phyloP scores from a whole-genome alignment of 345 rosid species.

The Salix exigua region DNA sequence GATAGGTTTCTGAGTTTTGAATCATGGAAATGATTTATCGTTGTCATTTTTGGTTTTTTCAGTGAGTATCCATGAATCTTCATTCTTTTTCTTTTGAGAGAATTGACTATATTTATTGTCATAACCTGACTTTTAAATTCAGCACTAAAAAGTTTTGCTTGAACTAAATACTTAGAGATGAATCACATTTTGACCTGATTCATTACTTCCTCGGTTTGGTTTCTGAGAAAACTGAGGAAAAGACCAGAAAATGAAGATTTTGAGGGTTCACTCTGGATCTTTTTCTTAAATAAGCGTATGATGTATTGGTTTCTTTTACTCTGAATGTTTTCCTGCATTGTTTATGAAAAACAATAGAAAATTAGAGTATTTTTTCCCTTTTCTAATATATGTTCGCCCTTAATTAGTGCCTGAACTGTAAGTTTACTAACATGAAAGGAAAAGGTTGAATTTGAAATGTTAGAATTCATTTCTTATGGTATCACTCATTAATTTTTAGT shows the following conservation, averaged over 20 bases:
- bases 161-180: background rate
- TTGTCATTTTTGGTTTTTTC: background rate
- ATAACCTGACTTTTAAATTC: background rate
- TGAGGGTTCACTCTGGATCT: background rate
- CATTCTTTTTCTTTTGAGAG: background rate
- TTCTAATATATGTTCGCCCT: background rate
- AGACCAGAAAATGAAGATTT: background rate
- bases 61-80: too few species aligned
- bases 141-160: background rate
- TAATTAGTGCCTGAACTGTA: background rate
- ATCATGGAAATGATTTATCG: background rate
- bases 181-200: background rate
- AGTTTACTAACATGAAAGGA: background rate
- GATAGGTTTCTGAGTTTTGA: background rate
- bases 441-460: background rate
- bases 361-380: background rate
- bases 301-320: background rate
- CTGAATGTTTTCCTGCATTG: background rate
- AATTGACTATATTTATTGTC: background rate
- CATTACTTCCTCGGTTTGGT: background rate
- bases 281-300: background rate
- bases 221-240: background rate
- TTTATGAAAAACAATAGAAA: background rate
- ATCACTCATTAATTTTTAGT: background rate
- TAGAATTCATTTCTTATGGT: background rate